A percentile compares a stretch with the other conserved stretches of the same genome.
Evolutionary conservation across 176 grass and related monocot species (phyloP).

Genomic region (Phragmites australis): DNA sequence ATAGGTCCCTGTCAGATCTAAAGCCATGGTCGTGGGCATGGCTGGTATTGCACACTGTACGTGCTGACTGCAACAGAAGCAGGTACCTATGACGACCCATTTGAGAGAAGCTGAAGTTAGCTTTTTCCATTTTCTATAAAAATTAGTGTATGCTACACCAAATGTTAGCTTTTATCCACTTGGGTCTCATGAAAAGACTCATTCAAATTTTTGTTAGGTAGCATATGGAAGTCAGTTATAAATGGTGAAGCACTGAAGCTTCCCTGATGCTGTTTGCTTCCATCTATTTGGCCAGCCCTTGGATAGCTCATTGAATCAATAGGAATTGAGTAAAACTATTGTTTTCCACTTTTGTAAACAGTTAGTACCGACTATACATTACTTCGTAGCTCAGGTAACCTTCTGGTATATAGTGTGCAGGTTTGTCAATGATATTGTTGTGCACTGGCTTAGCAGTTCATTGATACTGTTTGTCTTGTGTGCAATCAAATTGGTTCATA

Average conservation of each 20-base stretch:
- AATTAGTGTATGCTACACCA: neutral
- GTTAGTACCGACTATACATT: neutral
- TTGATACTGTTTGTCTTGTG: neutral
- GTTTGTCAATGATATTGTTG: neutral
- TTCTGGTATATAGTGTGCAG: neutral
- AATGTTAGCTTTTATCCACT: neutral
- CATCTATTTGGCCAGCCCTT: neutral
- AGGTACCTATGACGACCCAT: neutral
- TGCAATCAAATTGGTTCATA: neutral
- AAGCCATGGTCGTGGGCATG: neutral
- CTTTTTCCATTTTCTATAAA: neutral
- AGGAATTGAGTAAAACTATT: neutral
- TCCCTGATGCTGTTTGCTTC: neutral
- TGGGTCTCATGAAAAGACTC: neutral
- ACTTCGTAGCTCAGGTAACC: too few species aligned
- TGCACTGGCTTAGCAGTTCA: neutral
- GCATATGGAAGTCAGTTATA: slow-evolving; percentile 12
- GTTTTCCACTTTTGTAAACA: neutral
- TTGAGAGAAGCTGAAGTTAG: neutral
- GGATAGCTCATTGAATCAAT: neutral
- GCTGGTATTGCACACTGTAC: neutral
- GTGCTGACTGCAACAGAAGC: neutral
- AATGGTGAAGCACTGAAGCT: slow-evolving; percentile 9
- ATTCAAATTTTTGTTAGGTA: neutral
- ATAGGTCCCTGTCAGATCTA: neutral